Conservation (phyloP, 2,329 filamentous ascomycete species). For the Aspergillus brunneoviolaceus region DNA sequence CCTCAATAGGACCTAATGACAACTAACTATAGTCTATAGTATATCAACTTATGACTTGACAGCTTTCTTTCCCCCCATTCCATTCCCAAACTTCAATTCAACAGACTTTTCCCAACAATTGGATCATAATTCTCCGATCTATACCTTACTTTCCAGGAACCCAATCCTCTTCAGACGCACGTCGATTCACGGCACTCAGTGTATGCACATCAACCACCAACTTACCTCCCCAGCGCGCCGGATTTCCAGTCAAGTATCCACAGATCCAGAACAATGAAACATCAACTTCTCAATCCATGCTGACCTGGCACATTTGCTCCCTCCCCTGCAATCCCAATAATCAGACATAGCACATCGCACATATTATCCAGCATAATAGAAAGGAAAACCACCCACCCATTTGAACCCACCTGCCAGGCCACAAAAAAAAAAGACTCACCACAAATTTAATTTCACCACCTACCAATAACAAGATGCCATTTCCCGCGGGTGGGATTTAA, state of each 20-base stretch:
- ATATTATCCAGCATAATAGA: neutral
- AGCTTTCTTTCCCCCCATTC: neutral
- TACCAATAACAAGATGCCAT: neutral
- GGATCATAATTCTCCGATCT: neutral
- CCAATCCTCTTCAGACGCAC: neutral
- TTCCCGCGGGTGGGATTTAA: neutral
- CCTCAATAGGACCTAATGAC: neutral
- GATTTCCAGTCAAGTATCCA: too few species aligned
- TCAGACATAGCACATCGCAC: too few species aligned
- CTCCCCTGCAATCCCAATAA: too few species aligned
- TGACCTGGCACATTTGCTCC: too few species aligned
- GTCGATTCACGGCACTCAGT: too few species aligned
- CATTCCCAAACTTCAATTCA: neutral
- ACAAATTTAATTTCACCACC: neutral
- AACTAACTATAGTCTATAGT: neutral
- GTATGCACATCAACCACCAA: too few species aligned
- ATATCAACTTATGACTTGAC: neutral
- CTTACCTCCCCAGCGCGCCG: too few species aligned
- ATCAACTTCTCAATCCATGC: too few species aligned
- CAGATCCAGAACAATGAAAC: too few species aligned
- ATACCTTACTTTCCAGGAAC: neutral
- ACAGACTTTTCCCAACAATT: neutral
- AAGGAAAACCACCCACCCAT: neutral
- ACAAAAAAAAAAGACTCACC: neutral
- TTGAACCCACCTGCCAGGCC: too few species aligned